Percentiles rank a stretch among this genome's conserved stretches.
Evolutionary conservation across 305 asterid species (phyloP).

Genomic region (Solanum hybrid): DNA sequence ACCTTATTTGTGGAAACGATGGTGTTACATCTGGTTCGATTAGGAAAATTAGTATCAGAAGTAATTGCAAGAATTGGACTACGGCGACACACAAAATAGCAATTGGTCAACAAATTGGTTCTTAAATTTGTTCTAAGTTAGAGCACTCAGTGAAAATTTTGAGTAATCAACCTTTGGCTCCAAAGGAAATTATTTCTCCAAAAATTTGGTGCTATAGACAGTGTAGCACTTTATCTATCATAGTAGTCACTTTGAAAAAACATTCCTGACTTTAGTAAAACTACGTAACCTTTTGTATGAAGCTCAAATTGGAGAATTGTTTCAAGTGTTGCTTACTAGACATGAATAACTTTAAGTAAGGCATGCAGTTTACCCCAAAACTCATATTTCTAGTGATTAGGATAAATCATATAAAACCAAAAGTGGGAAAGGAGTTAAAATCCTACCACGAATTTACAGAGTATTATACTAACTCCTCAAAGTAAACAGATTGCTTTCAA

Average conservation of each 20-base stretch:
- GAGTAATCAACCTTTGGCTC: neutral
- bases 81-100: neutral
- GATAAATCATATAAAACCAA: neutral
- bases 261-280: neutral
- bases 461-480: neutral
- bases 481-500: neutral
- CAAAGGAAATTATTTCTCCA: neutral
- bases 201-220: neutral
- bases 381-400: neutral
- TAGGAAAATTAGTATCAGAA: neutral
- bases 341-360: neutral
- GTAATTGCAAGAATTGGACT: neutral
- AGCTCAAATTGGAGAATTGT: neutral
- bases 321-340: neutral
- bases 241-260: neutral
- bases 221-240: neutral
- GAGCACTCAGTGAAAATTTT: neutral
- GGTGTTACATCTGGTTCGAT: neutral
- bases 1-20: neutral
- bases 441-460: neutral
- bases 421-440: neutral
- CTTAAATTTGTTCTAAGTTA: neutral
- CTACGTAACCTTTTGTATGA: neutral
- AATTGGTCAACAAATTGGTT: neutral
- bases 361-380: neutral